Conservation (phyloP, 192 early-diverging fungal species). For the Coemansia sp. region DNA sequence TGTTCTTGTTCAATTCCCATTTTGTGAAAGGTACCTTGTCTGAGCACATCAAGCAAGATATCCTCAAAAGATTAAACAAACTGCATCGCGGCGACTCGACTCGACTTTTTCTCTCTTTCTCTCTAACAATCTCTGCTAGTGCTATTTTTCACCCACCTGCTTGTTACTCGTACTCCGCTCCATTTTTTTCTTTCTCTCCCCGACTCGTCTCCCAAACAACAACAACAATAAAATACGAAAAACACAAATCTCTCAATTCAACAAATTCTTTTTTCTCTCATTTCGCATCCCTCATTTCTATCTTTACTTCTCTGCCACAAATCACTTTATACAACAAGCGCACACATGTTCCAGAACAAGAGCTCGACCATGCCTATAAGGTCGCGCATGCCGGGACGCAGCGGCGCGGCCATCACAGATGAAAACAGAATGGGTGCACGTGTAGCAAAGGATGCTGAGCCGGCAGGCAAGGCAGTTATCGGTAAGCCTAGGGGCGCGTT, state of each 20-base stretch:
- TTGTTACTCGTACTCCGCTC: no score
- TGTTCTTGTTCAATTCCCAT: no score
- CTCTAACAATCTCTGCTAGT: no score
- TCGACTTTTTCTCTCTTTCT: no score
- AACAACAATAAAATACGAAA: neutral
- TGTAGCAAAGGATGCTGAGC: constrained; percentile 12
- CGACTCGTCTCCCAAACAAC: neutral
- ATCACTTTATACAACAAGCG: neutral
- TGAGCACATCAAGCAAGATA: no score
- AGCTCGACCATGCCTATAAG: constrained; percentile 39
- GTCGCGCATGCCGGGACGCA: constrained; percentile 43
- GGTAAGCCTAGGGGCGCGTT: neutral
- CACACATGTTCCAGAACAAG: constrained; percentile 49
- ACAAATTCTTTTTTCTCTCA: neutral
- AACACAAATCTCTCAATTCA: neutral
- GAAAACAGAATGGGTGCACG: constrained; percentile 36
- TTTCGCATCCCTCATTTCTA: no score
- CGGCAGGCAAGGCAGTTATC: constrained; percentile 5
- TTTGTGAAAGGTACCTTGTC: no score
- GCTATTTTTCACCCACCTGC: no score
- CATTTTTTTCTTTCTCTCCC: no score
- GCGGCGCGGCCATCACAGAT: constrained; percentile 24
- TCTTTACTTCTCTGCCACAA: no score
- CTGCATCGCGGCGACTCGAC: no score
- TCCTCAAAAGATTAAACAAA: no score